Evolutionary conservation across 306 rosid genomes (phyloP).

Genomic region (Gynostemma pentaphyllum): DNA sequence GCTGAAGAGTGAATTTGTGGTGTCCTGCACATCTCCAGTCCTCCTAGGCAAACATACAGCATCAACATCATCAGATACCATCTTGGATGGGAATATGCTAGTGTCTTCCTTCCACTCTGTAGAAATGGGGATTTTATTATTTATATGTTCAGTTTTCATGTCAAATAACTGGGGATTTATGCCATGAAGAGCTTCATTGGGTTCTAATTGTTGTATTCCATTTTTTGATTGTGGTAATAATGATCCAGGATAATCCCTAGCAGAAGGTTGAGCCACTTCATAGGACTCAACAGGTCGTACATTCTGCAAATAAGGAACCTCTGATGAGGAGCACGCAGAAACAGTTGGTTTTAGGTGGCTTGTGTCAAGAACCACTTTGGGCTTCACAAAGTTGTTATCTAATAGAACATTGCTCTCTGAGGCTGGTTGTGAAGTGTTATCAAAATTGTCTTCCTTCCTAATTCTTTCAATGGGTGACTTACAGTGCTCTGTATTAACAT

Average conservation of each 20-base stretch:
- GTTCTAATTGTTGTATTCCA: slow-evolving; percentile 24
- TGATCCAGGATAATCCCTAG: slow-evolving; percentile 42
- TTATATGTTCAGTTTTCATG: slow-evolving; percentile 14
- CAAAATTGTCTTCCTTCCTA: slow-evolving; percentile 29
- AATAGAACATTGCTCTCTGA: slow-evolving; percentile 31
- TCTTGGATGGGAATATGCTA: slow-evolving; percentile 10
- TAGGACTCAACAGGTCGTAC: slow-evolving; percentile 33
- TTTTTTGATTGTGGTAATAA: slow-evolving; percentile 30
- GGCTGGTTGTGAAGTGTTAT: slow-evolving; percentile 16
- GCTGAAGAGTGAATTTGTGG: slow-evolving; percentile 68
- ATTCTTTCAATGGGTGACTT: slow-evolving; percentile 26
- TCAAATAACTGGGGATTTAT: slow-evolving; percentile 17
- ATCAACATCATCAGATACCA: slow-evolving; percentile 15
- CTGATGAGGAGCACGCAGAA: slow-evolving; percentile 28
- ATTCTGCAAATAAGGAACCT: slow-evolving; percentile 20
- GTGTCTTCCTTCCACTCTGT: slow-evolving; percentile 21
- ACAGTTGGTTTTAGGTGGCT: slow-evolving; percentile 17
- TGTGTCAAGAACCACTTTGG: slow-evolving; percentile 21
- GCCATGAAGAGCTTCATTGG: slow-evolving; percentile 12
- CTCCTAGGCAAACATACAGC: slow-evolving; percentile 26
- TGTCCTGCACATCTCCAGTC: slow-evolving; percentile 41
- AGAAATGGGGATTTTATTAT: slow-evolving; percentile 12
- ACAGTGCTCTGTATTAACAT: slow-evolving; percentile 23
- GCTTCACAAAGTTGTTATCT: slow-evolving; percentile 23
- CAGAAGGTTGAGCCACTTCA: slow-evolving; percentile 40